Conservation (phyloP, 73 alveolate species). For the Paramecium bursaria region DNA sequence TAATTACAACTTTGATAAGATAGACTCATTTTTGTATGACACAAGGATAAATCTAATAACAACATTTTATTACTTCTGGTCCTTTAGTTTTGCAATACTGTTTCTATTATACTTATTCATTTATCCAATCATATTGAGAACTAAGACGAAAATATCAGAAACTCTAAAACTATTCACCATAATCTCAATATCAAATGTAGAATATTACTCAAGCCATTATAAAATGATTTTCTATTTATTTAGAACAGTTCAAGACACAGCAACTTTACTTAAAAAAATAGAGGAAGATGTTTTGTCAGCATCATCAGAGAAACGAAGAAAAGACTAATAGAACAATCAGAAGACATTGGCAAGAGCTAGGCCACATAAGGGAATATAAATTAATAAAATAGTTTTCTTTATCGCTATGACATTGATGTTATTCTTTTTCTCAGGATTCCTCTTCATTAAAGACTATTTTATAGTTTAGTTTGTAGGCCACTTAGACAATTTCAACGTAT, state of each 20-base stretch:
- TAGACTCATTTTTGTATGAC: neutral
- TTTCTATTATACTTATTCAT: constrained; percentile 24
- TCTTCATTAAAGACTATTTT: constrained; percentile 33
- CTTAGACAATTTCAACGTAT: neutral
- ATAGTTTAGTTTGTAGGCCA: constrained; percentile 13
- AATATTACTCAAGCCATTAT: constrained; percentile 62
- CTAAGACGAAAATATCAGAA: constrained; percentile 56
- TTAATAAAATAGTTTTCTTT: constrained; percentile 53
- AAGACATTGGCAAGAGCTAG: constrained; percentile 61
- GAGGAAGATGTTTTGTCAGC: constrained; percentile 44
- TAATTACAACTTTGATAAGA: neutral
- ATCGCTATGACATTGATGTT: constrained; percentile 31
- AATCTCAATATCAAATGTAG: constrained; percentile 62
- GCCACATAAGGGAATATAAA: constrained; percentile 59
- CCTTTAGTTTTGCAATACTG: constrained; percentile 33
- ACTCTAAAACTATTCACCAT: constrained; percentile 57
- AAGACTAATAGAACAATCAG: constrained; percentile 57
- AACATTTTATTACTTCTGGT: constrained; percentile 47
- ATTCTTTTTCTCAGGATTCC: constrained; percentile 43
- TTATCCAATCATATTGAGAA: constrained; percentile 54
- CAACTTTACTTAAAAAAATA: constrained; percentile 24
- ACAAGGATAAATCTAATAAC: constrained; percentile 7
- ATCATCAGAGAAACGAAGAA: constrained; percentile 6
- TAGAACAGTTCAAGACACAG: constrained; percentile 41
- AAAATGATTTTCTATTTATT: constrained; percentile 51